Percentiles rank a stretch among this genome's conserved stretches.
Conservation (phyloP, 108 stramenopile genomes). For the Cyclotella kingstonii region DNA sequence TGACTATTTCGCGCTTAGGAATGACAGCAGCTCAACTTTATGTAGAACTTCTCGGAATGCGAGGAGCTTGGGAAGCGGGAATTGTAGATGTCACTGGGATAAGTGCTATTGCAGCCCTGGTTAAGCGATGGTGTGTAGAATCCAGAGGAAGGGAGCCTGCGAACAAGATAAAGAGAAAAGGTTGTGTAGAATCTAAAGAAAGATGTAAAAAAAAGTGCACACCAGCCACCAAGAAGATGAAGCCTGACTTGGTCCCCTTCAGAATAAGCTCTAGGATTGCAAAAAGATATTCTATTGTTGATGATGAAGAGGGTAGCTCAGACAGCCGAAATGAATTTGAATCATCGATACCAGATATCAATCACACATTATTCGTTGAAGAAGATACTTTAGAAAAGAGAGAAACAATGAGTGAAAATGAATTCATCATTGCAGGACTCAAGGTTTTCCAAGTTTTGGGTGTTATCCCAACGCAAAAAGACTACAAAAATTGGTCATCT, state of each 20-base stretch:
- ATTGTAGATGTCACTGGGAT: constrained; percentile 63
- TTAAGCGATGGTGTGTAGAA: constrained; percentile 68
- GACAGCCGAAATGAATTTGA: constrained; percentile 3
- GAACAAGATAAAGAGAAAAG: constrained; percentile 10
- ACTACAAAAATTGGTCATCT: constrained; percentile 67
- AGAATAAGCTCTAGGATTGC: constrained; percentile 30
- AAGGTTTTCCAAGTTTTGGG: constrained; percentile 25
- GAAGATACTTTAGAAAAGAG: constrained; percentile 3
- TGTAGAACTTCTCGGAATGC: constrained; percentile 47
- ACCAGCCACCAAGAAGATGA: constrained; percentile 14
- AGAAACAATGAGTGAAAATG: constrained; percentile 20
- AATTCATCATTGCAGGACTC: constrained; percentile 32
- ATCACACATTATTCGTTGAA: constrained; percentile 10
- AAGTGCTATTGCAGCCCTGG: constrained; percentile 53
- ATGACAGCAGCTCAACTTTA: constrained; percentile 58
- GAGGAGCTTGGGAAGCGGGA: constrained; percentile 71
- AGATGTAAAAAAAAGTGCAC: constrained; percentile 4
- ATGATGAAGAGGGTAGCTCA: constrained; percentile 4
- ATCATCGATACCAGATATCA: background rate
- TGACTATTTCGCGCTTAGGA: constrained; percentile 49
- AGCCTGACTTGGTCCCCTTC: background rate
- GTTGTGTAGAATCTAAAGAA: background rate
- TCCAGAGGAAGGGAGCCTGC: constrained; percentile 32
- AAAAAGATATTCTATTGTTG: constrained; percentile 7
- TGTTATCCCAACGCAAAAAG: constrained; percentile 41